These are phyloP conservation scores for Crithidia sp. DNA, from an alignment of 208 protist genomes.

Conservation along the genomic window DNA sequence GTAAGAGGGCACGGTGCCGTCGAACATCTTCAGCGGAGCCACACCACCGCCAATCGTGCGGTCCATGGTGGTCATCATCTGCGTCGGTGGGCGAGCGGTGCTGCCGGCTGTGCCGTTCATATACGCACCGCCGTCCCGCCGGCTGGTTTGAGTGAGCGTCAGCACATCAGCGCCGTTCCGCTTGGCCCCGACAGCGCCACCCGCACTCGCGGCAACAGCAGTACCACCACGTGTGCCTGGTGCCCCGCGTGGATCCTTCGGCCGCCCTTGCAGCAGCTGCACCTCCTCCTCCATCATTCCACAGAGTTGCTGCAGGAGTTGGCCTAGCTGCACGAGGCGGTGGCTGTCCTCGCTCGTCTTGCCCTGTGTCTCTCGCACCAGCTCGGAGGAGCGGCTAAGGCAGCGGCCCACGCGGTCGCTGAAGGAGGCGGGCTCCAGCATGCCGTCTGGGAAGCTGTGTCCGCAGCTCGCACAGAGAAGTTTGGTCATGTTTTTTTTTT, in stretches of 20 bases:
- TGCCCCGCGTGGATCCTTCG: conserved; percentile 7
- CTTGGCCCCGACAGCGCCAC: background rate
- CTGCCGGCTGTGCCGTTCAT: conserved; percentile 7
- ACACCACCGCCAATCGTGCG: background rate
- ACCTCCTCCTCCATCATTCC: conserved; percentile 77
- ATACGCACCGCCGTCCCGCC: background rate
- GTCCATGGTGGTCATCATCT: conserved; percentile 2
- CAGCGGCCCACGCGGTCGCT: conserved; percentile 69
- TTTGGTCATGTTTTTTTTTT: conserved; percentile 40
- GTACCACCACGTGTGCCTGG: too few species aligned
- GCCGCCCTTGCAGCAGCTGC: conserved; percentile 37
- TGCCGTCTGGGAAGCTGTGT: conserved; percentile 66
- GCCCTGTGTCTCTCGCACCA: conserved; percentile 47
- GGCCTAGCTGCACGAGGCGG: conserved; percentile 41
- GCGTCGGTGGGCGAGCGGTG: background rate
- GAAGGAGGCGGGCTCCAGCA: conserved; percentile 65
- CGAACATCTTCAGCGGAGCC: conserved; percentile 51
- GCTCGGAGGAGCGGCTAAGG: conserved; percentile 47
- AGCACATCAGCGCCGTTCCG: conserved; percentile 4
- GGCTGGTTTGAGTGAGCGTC: conserved; percentile 1
- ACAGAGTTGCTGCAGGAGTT: conserved; percentile 68
- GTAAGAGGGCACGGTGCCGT: conserved; percentile 61
- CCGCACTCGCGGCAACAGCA: too few species aligned
- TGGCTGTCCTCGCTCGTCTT: conserved; percentile 56
- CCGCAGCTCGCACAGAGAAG: conserved; percentile 82